A percentile compares a stretch with the other conserved stretches of the same genome.
phyloP scores from a whole-genome alignment of 2,329 filamentous ascomycete species.

The Cercospora canescens region DNA sequence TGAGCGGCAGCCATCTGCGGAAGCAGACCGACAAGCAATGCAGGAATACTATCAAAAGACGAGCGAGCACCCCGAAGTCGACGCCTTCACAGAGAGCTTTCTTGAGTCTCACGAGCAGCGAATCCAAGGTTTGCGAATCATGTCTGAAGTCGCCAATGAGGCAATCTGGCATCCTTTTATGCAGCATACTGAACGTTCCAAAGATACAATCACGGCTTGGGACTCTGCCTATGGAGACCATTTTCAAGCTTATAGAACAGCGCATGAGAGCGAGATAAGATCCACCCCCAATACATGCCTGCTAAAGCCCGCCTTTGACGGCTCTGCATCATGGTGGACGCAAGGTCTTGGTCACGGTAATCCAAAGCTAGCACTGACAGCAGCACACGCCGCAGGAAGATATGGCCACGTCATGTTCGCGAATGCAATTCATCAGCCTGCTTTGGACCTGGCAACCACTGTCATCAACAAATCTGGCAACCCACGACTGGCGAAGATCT shows the following conservation, averaged over 20 bases:
- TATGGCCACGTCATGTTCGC: slow-evolving; percentile 92
- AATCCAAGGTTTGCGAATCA: slow-evolving; percentile 59
- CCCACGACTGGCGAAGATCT: slow-evolving; percentile 67
- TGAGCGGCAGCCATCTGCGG: slow-evolving; percentile 38
- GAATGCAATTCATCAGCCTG: slow-evolving; percentile 75
- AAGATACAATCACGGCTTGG: slow-evolving; percentile 68
- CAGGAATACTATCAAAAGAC: slow-evolving; percentile 61
- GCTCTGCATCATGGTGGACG: slow-evolving; percentile 89
- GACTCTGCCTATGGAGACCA: slow-evolving; percentile 79
- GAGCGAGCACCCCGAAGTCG: slow-evolving; percentile 42
- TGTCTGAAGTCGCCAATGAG: slow-evolving; percentile 61
- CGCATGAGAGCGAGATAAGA: slow-evolving; percentile 30
- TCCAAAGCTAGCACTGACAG: slow-evolving; percentile 68
- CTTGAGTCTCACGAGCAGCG: slow-evolving; percentile 56
- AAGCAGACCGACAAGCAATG: slow-evolving; percentile 60
- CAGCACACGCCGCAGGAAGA: slow-evolving; percentile 77
- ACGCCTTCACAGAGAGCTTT: slow-evolving; percentile 53
- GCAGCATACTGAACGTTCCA: slow-evolving; percentile 66
- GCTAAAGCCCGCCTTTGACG: slow-evolving; percentile 72
- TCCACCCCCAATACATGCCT: slow-evolving; percentile 34
- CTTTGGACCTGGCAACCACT: slow-evolving; percentile 65
- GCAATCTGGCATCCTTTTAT: slow-evolving; percentile 87
- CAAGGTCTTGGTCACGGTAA: slow-evolving; percentile 83
- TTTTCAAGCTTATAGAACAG: slow-evolving; percentile 62
- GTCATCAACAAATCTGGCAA: slow-evolving; percentile 63